Evolutionary conservation across 1,139 yeast species (phyloP).

Genomic region (Eremothecium gossypii): DNA sequence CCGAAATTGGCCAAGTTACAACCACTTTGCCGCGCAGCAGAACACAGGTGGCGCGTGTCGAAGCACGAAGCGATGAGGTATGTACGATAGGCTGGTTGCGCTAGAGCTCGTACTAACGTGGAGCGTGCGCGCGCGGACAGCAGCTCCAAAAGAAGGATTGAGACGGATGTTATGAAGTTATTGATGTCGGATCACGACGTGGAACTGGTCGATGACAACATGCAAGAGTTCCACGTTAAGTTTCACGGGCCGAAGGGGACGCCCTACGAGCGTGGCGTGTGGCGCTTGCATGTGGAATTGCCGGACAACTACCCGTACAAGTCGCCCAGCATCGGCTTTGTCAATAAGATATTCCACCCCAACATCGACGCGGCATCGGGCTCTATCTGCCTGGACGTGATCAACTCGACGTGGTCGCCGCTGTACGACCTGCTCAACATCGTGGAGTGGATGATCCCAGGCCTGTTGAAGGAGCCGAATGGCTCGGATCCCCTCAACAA

Average conservation of each 20-base stretch:
- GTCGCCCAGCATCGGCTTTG: constrained; percentile 92
- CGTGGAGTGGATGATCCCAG: constrained; percentile 90
- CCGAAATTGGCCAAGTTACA: too few relatives aligned
- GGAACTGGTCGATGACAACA: constrained; percentile 70
- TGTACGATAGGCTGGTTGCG: too few relatives aligned
- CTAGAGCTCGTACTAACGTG: background rate
- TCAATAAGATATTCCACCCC: constrained; percentile 87
- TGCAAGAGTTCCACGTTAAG: constrained; percentile 83
- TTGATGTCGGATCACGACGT: constrained; percentile 94
- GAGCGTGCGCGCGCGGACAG: background rate
- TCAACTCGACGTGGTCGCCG: constrained; percentile 97
- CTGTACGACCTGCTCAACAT: constrained; percentile 89
- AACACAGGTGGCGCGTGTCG: too few relatives aligned
- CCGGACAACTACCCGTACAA: constrained; percentile 95
- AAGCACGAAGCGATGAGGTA: too few relatives aligned
- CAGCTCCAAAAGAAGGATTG: constrained; percentile 81
- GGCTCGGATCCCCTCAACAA: constrained; percentile 91
- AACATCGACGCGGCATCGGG: constrained; percentile 88
- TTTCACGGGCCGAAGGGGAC: constrained; percentile 85
- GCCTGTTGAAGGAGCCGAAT: constrained; percentile 81
- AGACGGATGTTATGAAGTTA: constrained; percentile 92
- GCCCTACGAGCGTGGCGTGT: constrained; percentile 82
- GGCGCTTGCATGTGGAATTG: constrained; percentile 88
- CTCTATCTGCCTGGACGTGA: constrained; percentile 90
- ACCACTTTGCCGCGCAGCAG: too few relatives aligned